These are phyloP conservation scores for Globisporangium abappressorium DNA, from an alignment of 352 stramenopile species.

Conservation along the genomic window DNA sequence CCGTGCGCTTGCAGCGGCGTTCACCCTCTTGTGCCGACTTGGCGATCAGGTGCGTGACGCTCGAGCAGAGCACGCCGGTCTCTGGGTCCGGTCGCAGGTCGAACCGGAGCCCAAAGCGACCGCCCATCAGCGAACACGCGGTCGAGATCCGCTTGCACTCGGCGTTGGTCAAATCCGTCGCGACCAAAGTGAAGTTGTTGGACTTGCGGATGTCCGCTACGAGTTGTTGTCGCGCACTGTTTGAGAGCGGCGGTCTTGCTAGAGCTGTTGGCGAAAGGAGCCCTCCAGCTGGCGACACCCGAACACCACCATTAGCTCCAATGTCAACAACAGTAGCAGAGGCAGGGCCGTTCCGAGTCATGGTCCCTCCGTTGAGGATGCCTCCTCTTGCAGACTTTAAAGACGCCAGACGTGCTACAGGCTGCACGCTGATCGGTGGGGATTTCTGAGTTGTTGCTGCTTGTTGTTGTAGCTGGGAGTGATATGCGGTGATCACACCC, in stretches of 20 bases:
- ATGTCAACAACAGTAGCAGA: background rate
- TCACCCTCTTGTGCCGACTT: conserved; percentile 36
- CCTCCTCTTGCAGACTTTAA: conserved; percentile 5
- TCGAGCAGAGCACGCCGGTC: conserved; percentile 41
- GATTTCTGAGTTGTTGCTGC: background rate
- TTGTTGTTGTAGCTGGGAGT: conserved; percentile 20
- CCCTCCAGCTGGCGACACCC: conserved; percentile 12
- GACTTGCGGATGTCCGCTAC: conserved; percentile 9
- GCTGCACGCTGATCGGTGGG: background rate
- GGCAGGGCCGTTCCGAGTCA: background rate
- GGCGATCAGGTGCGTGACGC: conserved; percentile 76
- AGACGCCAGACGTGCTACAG: background rate
- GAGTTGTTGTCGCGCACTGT: conserved; percentile 10
- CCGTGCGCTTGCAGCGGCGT: conserved; percentile 72
- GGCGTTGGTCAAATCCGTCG: conserved; percentile 51
- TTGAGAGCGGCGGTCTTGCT: conserved; percentile 14
- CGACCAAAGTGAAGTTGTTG: conserved; percentile 48
- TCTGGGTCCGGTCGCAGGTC: conserved; percentile 50
- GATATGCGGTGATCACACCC: conserved; percentile 44
- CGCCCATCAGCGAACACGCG: conserved; percentile 58
- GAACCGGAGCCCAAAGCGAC: conserved; percentile 72
- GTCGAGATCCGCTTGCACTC: conserved; percentile 54
- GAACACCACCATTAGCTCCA: background rate
- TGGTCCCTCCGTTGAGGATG: conserved; percentile 15
- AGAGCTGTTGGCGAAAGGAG: background rate